These are phyloP conservation scores for Colletotrichum lindemuthianum DNA, from an alignment of 2,329 filamentous ascomycete species.

Conservation along the genomic window DNA sequence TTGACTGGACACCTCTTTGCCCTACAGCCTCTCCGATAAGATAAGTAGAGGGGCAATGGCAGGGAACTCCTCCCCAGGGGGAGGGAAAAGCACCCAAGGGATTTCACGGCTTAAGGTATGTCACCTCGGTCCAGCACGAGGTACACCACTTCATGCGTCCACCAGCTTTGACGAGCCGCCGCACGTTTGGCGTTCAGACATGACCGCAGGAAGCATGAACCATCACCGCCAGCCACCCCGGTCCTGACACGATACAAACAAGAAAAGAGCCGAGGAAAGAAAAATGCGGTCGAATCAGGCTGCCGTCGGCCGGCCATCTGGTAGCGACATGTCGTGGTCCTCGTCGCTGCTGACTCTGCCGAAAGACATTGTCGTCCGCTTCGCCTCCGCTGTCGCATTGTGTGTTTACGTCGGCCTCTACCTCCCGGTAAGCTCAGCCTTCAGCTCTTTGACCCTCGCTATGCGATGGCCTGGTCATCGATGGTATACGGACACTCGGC, in stretches of 20 bases:
- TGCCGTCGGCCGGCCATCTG: background rate
- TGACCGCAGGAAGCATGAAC: conserved; percentile 30
- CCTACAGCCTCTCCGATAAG: conserved; percentile 1
- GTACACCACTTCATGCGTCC: too few relatives aligned
- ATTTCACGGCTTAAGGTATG: too few relatives aligned
- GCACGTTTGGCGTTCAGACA: conserved; percentile 23
- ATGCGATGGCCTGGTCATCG: background rate
- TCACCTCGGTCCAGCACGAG: too few relatives aligned
- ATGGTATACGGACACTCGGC: background rate
- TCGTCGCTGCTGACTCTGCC: background rate
- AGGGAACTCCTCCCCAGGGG: too few relatives aligned
- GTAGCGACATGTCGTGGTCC: background rate
- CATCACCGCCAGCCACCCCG: too few relatives aligned
- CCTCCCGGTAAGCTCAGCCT: conserved; percentile 27
- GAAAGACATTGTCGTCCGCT: background rate
- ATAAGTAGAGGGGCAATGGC: conserved; percentile 17
- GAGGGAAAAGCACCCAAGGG: too few relatives aligned
- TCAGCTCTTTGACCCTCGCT: too few relatives aligned
- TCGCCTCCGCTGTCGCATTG: conserved; percentile 13
- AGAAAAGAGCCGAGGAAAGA: background rate
- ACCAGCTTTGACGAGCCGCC: background rate
- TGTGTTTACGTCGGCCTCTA: conserved; percentile 23
- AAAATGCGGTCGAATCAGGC: conserved; percentile 1
- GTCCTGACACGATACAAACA: background rate
- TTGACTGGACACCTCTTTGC: background rate